A percentile compares a stretch with the other conserved stretches of the same genome.
phyloP scores from a whole-genome alignment of 192 early-diverging fungal genomes.

The Phlyctochytrium planicorne region DNA sequence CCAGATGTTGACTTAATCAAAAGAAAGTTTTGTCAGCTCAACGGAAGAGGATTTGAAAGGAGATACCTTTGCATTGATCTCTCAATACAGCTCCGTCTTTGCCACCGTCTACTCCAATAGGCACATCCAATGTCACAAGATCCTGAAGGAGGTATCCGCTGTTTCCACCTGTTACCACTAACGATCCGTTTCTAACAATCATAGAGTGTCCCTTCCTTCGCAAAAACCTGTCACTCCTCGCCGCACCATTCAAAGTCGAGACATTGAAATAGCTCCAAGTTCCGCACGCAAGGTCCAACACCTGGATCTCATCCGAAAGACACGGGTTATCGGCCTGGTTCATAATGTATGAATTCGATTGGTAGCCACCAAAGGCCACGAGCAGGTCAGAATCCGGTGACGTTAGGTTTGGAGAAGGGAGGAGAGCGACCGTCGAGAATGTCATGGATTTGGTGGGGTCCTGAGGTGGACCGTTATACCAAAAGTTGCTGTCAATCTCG shows the following conservation, averaged over 20 bases:
- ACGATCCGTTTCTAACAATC: slow-evolving; percentile 1
- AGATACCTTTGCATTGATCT: slow-evolving; percentile 15
- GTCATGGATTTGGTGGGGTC: neutral
- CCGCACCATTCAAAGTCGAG: neutral
- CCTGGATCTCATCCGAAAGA: slow-evolving; percentile 21
- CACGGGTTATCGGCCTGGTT: slow-evolving; percentile 10
- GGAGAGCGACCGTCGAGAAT: slow-evolving; percentile 1
- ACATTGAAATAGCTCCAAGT: slow-evolving; percentile 20
- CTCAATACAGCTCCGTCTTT: too few relatives aligned
- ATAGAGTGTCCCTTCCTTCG: slow-evolving; percentile 16
- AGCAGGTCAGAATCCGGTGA: slow-evolving; percentile 4
- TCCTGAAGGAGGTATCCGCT: slow-evolving; percentile 17
- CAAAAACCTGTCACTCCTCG: neutral
- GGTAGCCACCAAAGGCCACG: slow-evolving; percentile 19
- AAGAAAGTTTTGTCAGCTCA: too few relatives aligned
- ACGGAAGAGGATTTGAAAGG: too few relatives aligned
- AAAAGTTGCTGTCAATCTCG: slow-evolving; percentile 32
- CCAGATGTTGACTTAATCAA: slow-evolving; percentile 11
- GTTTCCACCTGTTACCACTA: slow-evolving; percentile 13
- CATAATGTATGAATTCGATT: neutral
- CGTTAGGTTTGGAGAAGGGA: too few relatives aligned
- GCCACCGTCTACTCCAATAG: too few relatives aligned
- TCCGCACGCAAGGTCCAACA: slow-evolving; percentile 16
- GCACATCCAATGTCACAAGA: slow-evolving; percentile 7
- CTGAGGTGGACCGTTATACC: slow-evolving; percentile 33